Evolutionary conservation across 768 basidiomycete species (phyloP).

Genomic region (Leccinum ochraceum): DNA sequence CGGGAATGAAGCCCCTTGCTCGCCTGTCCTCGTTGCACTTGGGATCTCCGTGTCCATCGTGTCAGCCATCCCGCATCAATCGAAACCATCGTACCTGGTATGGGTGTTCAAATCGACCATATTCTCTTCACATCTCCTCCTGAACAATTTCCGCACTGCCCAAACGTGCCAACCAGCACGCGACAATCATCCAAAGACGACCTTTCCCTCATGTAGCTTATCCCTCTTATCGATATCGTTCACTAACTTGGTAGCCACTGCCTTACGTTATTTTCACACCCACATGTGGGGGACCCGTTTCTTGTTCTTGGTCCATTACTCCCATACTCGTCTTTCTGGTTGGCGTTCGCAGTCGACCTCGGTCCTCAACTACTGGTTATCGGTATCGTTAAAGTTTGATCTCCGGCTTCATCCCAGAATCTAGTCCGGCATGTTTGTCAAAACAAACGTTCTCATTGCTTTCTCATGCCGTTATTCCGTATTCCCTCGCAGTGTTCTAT

Average conservation of each 20-base stretch:
- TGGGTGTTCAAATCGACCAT: background rate
- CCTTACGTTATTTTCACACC: constrained; percentile 20
- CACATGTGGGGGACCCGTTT: constrained; percentile 9
- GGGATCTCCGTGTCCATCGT: constrained; percentile 15
- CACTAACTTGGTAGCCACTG: background rate
- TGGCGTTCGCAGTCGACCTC: background rate
- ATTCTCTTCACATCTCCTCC: background rate
- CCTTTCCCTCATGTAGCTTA: background rate
- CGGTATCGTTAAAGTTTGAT: background rate
- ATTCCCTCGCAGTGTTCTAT: background rate
- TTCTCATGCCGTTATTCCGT: background rate
- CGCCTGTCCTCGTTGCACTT: constrained; percentile 6
- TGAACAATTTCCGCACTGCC: constrained; percentile 16
- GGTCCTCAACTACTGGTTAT: background rate
- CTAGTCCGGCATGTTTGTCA: background rate
- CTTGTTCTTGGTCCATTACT: constrained; percentile 2
- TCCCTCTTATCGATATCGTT: constrained; percentile 8
- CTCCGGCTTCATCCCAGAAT: background rate
- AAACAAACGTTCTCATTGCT: background rate
- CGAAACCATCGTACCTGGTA: background rate
- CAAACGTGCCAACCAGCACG: constrained; percentile 1
- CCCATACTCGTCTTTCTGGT: background rate
- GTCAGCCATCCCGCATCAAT: constrained; percentile 7
- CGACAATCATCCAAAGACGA: constrained; percentile 11
- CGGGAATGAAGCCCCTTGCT: constrained; percentile 18